Conservation (phyloP, 768 basidiomycete species). For the Pleurotus tuber-regium region DNA sequence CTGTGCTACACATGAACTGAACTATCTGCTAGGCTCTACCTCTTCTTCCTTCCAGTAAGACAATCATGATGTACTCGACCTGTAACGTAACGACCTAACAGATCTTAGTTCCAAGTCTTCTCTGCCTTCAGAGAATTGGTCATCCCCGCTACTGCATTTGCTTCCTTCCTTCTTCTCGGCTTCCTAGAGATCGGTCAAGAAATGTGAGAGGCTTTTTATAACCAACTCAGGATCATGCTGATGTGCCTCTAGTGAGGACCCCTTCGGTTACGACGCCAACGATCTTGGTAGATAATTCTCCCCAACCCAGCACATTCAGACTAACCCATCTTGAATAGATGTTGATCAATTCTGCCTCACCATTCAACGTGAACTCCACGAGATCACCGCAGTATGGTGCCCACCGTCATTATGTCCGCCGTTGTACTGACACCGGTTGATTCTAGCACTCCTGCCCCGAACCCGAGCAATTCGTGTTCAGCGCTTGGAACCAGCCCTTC, state of each 20-base stretch:
- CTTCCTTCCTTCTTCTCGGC: constrained; percentile 60
- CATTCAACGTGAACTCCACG: constrained; percentile 66
- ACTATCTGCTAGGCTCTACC: constrained; percentile 28
- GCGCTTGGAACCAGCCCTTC: constrained; percentile 64
- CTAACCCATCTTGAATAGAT: constrained; percentile 31
- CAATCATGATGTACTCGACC: no score
- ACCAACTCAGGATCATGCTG: background rate
- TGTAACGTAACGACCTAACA: no score
- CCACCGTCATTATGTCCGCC: constrained; percentile 3
- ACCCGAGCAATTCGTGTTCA: constrained; percentile 54
- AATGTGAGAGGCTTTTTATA: constrained; percentile 35
- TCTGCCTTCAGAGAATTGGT: constrained; percentile 41
- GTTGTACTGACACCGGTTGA: constrained; percentile 13
- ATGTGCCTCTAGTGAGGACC: constrained; percentile 48
- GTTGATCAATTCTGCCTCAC: constrained; percentile 67
- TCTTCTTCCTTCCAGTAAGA: constrained; percentile 39
- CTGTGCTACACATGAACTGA: no score
- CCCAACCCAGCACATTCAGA: background rate
- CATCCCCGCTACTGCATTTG: constrained; percentile 64
- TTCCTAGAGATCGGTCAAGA: constrained; percentile 72
- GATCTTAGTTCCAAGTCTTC: constrained; percentile 49
- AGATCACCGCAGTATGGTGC: constrained; percentile 63
- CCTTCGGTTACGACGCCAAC: constrained; percentile 66
- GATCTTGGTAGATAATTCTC: constrained; percentile 47
- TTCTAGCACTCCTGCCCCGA: constrained; percentile 52